Base-by-base conservation (phyloP, 352 stramenopile species). In the Peronosclerospora sorghi region DNA sequence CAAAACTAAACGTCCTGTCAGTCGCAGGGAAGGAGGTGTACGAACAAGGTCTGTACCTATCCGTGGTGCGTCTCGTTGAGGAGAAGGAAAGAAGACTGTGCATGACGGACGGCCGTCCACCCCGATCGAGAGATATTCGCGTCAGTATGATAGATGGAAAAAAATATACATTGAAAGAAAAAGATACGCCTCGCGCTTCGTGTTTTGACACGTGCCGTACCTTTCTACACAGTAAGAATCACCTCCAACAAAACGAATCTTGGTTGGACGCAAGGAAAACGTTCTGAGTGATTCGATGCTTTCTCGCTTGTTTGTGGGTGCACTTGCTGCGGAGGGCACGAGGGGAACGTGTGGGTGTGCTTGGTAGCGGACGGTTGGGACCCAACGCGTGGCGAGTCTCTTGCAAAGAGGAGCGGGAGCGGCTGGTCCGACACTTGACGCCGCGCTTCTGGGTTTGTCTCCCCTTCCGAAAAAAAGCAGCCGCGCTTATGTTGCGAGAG, bases 371-470 rank as follows among this genome's bases (percentile, higher is more conserved):
- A 63, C 55, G 50, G 50, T 63, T 59, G 50, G 50, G 36, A 41
- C 19, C 37, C 55, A 63, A 63, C 55, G 50, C 55, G 55, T 63
- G 45, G 44, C 50, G 32, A 56, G 44, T 51, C 45, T 56, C 49
- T 59, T 27, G 21, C 42, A 30, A 55, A 49, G 44, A 59, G 44
- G 39, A 23, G 35, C 40, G 39, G 34, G 43, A 28, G 30, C 35
- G 46, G 32, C 27, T 54, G 56, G 56, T 58, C 51, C 51, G 56
- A 65, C 56, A 65, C 56, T 60, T 54, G 36, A 26, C 21, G 21
- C 21, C 21, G 46, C 43, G 51, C 45, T 51, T 42, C 45, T 53
- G 34, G 48, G 39, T 58, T 49, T 41, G 52, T 38, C 45, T 56
- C 46, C 50, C 46, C 49, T 48, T 28, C 50, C 41, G 37, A 32